These are phyloP conservation scores for Fusarium palustre DNA, from an alignment of 2,329 filamentous ascomycete species.

Conservation along the genomic window DNA sequence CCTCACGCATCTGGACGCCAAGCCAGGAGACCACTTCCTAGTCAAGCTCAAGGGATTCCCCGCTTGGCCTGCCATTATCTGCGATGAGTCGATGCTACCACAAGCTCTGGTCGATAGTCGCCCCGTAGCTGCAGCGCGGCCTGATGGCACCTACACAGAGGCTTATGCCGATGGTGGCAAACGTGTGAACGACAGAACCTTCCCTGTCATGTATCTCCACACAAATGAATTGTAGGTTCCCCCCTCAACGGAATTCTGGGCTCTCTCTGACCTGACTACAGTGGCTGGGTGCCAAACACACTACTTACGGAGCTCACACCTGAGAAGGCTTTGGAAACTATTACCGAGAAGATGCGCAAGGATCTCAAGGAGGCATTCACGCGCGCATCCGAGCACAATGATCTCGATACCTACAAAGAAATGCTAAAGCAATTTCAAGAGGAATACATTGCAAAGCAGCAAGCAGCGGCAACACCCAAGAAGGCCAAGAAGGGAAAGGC, in stretches of 20 bases:
- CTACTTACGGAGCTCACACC: constrained; percentile 82
- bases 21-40: constrained; percentile 92
- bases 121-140: constrained; percentile 83
- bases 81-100: constrained; percentile 94
- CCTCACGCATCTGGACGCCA: constrained; percentile 78
- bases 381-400: constrained; percentile 81
- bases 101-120: constrained; percentile 78
- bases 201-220: constrained; percentile 92
- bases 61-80: constrained; percentile 93
- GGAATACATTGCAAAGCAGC: constrained; percentile 64
- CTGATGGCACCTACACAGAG: constrained; percentile 87
- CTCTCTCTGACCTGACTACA: constrained; percentile 54
- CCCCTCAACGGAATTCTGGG: neutral
- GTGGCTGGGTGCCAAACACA: constrained; percentile 91
- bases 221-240: constrained; percentile 95
- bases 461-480: constrained; percentile 57
- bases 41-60: constrained; percentile 95
- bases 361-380: constrained; percentile 81
- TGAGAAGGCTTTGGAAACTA: constrained; percentile 74
- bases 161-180: constrained; percentile 90
- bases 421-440: constrained; percentile 78
- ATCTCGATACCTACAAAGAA: constrained; percentile 84
- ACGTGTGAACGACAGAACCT: constrained; percentile 85
- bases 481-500: constrained; percentile 60
- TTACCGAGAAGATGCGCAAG: constrained; percentile 84